A percentile compares a stretch with the other conserved stretches of the same genome.
phyloP scores from a whole-genome alignment of 371 early-diverging fungal genomes.

The Actinomortierella ambigua region DNA sequence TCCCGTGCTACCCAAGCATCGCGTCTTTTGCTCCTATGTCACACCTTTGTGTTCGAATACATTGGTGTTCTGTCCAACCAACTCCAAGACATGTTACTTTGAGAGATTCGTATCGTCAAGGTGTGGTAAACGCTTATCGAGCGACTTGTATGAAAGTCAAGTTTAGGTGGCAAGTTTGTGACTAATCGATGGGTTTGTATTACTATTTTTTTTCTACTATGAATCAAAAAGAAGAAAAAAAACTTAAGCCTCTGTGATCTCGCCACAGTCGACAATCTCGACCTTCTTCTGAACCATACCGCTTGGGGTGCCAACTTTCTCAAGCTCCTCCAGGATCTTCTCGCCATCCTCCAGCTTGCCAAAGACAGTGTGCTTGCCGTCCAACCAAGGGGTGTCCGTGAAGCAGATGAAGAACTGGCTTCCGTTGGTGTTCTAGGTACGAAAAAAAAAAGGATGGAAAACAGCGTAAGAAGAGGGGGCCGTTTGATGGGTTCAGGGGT shows the following conservation, averaged over 20 bases:
- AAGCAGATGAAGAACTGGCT: conserved; percentile 97
- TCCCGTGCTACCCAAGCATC: too few species aligned
- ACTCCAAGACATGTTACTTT: too few species aligned
- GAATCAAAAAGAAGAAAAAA: too few species aligned
- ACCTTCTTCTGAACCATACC: conserved; percentile 73
- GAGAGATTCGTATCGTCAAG: too few species aligned
- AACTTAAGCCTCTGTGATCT: conserved; percentile 59
- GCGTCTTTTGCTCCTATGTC: too few species aligned
- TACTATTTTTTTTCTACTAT: too few species aligned
- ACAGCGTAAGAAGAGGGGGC: background rate
- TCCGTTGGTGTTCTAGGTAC: conserved; percentile 85
- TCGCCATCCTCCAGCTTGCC: conserved; percentile 87
- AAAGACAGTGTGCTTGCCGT: conserved; percentile 96
- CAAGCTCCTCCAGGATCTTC: conserved; percentile 84
- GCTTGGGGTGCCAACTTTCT: conserved; percentile 68
- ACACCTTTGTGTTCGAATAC: too few species aligned
- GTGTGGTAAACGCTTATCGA: too few species aligned
- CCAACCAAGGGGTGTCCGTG: conserved; percentile 80
- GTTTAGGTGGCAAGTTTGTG: too few species aligned
- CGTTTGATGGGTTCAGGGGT: background rate
- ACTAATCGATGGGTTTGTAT: too few species aligned
- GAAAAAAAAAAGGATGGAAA: background rate
- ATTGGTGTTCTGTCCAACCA: too few species aligned
- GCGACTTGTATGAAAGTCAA: too few species aligned
- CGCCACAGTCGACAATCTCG: conserved; percentile 82